Evolutionary conservation across 75 land plant genomes (phyloP).

Genomic region (Selaginella tamariscina): DNA sequence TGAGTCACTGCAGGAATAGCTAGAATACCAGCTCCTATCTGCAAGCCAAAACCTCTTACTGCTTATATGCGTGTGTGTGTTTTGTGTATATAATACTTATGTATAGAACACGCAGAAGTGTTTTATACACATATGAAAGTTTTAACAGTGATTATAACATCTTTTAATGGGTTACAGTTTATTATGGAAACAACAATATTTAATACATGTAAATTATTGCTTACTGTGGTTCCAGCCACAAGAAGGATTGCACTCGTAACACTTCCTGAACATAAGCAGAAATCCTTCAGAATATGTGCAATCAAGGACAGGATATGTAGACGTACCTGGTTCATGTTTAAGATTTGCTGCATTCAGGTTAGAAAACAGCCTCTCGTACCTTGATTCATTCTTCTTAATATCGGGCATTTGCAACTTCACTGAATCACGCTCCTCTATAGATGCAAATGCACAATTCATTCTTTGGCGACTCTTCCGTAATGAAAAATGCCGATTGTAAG

Average conservation of each 20-base stretch:
- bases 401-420: too few relatives aligned
- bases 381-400: too few relatives aligned
- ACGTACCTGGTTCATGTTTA: constrained; percentile 64
- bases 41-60: too few relatives aligned
- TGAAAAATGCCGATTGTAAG: too few relatives aligned
- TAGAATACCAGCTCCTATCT: constrained; percentile 95
- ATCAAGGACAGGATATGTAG: background rate
- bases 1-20: constrained; percentile 98
- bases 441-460: too few relatives aligned
- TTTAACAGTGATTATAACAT: constrained; percentile 5
- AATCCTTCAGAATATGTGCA: background rate
- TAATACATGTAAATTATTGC: background rate
- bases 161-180: background rate
- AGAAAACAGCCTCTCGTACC: constrained; percentile 80
- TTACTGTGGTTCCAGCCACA: constrained; percentile 84
- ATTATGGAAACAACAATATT: too few relatives aligned
- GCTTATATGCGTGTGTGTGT: too few relatives aligned
- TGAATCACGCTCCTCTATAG: too few relatives aligned
- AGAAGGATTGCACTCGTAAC: constrained; percentile 50
- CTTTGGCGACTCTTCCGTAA: too few relatives aligned
- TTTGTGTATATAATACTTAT: too few relatives aligned
- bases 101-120: background rate
- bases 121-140: background rate
- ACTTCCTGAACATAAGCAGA: constrained; percentile 38
- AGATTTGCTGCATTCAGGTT: constrained; percentile 69